phyloP scores from a whole-genome alignment of 768 basidiomycete genomes.

The Macrolepiota dolichaula region DNA sequence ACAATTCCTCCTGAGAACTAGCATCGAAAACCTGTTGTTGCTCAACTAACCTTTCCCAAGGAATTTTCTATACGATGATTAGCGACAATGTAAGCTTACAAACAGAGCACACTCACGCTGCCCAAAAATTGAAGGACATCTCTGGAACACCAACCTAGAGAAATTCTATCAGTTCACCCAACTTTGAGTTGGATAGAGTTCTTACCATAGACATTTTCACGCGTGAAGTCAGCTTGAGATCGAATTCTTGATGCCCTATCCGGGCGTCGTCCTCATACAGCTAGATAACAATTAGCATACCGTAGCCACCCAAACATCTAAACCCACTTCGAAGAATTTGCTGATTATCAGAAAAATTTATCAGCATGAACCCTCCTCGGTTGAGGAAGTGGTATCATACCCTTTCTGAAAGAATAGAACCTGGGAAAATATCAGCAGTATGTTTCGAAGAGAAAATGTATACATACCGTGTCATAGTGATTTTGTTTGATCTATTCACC shows the following conservation, averaged over 20 bases:
- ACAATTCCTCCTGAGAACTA: background rate
- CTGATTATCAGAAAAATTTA: slow-evolving; percentile 26
- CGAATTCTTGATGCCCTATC: slow-evolving; percentile 91
- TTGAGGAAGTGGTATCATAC: slow-evolving; percentile 30
- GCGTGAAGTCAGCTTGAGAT: slow-evolving; percentile 84
- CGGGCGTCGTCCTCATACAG: slow-evolving; percentile 96
- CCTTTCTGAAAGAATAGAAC: slow-evolving; percentile 99
- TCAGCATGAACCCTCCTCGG: background rate
- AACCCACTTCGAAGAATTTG: slow-evolving; percentile 73
- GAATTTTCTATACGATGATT: slow-evolving; percentile 55
- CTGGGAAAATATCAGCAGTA: slow-evolving; percentile 31
- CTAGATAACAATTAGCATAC: slow-evolving; percentile 25
- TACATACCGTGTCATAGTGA: slow-evolving; percentile 85
- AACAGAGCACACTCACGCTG: slow-evolving; percentile 53
- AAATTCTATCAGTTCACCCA: background rate
- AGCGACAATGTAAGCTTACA: background rate
- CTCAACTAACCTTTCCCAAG: slow-evolving; percentile 61
- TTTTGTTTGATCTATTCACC: slow-evolving; percentile 83
- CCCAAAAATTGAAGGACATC: slow-evolving; percentile 89
- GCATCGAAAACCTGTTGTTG: background rate
- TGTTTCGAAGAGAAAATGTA: slow-evolving; percentile 6
- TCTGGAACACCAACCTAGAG: slow-evolving; percentile 92
- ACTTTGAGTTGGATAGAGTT: background rate
- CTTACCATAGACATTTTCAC: slow-evolving; percentile 99
- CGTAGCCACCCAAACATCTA: background rate